phyloP scores from a whole-genome alignment of 2,329 filamentous ascomycete species.

The Verticillium zaregamsianum region DNA sequence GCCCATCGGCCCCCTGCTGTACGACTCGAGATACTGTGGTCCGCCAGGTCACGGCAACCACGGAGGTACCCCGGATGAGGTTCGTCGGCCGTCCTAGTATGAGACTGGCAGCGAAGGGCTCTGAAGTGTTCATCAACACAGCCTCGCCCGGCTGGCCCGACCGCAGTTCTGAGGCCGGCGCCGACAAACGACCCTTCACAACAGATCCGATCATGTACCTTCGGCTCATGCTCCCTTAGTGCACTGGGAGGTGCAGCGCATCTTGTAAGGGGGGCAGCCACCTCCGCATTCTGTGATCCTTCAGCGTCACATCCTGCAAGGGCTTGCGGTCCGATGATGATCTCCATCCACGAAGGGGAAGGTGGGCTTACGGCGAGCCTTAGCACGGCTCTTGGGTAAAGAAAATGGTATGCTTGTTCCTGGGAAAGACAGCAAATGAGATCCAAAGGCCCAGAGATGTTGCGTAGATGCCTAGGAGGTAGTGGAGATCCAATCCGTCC shows the following conservation, averaged over 20 bases:
- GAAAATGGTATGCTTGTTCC: not conserved
- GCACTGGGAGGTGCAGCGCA: not conserved
- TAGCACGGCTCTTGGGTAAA: not conserved
- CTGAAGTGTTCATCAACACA: not conserved
- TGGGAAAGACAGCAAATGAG: not conserved
- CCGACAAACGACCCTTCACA: not conserved
- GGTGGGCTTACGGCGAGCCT: not conserved
- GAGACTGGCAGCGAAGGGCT: not conserved
- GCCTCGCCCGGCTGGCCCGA: not conserved
- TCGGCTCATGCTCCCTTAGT: not conserved
- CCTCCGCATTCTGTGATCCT: constrained; percentile 1
- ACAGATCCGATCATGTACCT: not conserved
- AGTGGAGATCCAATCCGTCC: not conserved
- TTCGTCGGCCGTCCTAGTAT: not conserved
- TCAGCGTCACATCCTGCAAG: constrained; percentile 17
- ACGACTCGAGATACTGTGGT: not conserved
- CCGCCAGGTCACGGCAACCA: not conserved
- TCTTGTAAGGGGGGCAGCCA: not conserved
- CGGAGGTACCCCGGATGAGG: not conserved
- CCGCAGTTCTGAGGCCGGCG: not conserved
- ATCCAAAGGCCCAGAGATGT: not conserved
- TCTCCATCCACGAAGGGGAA: not conserved
- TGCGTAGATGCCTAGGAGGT: not conserved
- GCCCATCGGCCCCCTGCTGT: not conserved
- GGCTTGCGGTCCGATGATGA: constrained; percentile 29